Evolutionary conservation across 2,329 filamentous ascomycete genomes (phyloP), one percentile per base, ranked within the genome.

Genomic region (Hypomyces rosellus): DNA sequence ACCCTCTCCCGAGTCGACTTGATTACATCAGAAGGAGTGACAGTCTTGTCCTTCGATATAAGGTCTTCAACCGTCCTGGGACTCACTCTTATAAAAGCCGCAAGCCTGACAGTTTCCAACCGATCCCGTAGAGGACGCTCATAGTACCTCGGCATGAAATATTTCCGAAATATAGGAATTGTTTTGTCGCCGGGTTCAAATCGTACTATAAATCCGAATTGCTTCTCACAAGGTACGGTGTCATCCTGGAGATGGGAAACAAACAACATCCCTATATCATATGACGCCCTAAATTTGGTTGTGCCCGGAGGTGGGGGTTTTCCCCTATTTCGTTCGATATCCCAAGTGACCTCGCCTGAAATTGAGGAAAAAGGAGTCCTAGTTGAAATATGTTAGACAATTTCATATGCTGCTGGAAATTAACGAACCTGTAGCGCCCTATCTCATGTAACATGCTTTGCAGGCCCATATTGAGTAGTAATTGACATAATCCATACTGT

Each of bases 81-180:
- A 1, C 4, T 2, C 9, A 39, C 14, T 0, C 50, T 30, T 7
- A 56, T 53, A 7, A 64, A 65, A 0, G 52, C 52, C 0, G 56
- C 63, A 0, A 61, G 34, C 3, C 63, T 49, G 0, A 64, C 50
- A 0, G 55, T 57, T n/a, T 65, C 63, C 1, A 63, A 18, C 0
- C 63, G 59, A 14, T 57, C 42, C 0, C 45, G 9, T 0, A 59
- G 8, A 0, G 55, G 55, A 0, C 57, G 52, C 1, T 41, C 14
- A 2, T 58, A 56, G 6, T 40, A 60, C 0, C 54, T 56, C 0
- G 52, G 52, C 12, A 65, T 15, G 13, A 63, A 65, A 3, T 49
- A 46, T 4, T 48, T 8, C 0, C 18, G 50, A 6, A 62, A 65
- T 6, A 53, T 33, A 0, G 13, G 9, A 0, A 55, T 0, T 1